Evolutionary conservation across 1,284 basidiomycete genomes (phyloP).

Genomic region (Meira miltonrushii): DNA sequence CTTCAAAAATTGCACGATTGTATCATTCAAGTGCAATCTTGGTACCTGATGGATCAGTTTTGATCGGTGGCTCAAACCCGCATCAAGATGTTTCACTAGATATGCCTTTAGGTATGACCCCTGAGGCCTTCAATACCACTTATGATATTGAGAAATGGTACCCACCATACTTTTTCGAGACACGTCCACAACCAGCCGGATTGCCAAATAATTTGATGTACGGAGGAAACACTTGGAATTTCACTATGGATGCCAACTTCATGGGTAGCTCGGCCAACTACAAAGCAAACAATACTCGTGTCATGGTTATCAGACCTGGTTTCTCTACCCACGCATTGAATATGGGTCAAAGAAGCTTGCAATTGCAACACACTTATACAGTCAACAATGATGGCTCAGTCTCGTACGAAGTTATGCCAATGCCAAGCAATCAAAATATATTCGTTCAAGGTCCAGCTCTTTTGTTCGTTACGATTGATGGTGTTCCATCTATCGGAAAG

Average conservation of each 20-base stretch:
- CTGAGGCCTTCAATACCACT: constrained; percentile 68
- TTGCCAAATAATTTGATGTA: constrained; percentile 71
- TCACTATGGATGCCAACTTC: constrained; percentile 55
- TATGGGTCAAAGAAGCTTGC: constrained; percentile 70
- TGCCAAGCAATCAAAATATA: constrained; percentile 48
- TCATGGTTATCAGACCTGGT: constrained; percentile 75
- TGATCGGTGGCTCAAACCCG: constrained; percentile 87
- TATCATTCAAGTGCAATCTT: constrained; percentile 73
- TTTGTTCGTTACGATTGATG: constrained; percentile 67
- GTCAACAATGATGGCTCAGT: constrained; percentile 71
- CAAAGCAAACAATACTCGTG: constrained; percentile 65
- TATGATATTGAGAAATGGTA: constrained; percentile 79
- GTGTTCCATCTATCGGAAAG: constrained; percentile 64
- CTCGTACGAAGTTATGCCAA: constrained; percentile 59
- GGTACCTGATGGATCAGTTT: constrained; percentile 71
- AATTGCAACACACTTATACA: constrained; percentile 69
- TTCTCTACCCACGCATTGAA: constrained; percentile 95
- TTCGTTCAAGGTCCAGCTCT: constrained; percentile 78
- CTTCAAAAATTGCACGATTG: constrained; percentile 68
- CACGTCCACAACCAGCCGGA: constrained; percentile 68
- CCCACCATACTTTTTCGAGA: constrained; percentile 64
- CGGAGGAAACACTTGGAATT: constrained; percentile 76
- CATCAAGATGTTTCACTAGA: constrained; percentile 65
- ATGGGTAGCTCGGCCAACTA: constrained; percentile 47
- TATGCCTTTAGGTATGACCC: constrained; percentile 34